Evolutionary conservation across 108 stramenopile species (phyloP), one percentile per base, ranked within the genome.

Genomic region (Cyclotella cryptica): DNA sequence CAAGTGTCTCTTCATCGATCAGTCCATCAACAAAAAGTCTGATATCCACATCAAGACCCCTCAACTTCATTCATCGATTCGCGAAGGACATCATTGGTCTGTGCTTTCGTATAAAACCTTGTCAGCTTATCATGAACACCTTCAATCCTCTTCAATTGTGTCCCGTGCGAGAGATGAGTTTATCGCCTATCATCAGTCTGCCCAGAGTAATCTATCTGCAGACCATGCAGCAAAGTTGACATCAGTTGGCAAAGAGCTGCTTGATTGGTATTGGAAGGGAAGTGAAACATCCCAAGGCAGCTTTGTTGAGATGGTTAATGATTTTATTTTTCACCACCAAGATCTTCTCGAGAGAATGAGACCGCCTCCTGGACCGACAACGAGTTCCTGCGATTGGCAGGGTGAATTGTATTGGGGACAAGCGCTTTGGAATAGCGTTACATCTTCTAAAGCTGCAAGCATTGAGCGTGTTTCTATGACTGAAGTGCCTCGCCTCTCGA

Each of bases 101-200:
- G 66, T 86, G 45, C 77, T 96, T 52, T 91, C 92, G 22, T 49
- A 54, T 64, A 40, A 65, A 9, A 49, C 72, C 24, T 77, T 96
- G 18, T 65, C 80, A n/a, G 74, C 74, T 26, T 92, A 81, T 69
- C 69, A 84, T 3, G 78, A 93, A 39, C 81, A 90, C 7, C 80
- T 92, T 39, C 81, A 88, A 71, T 89, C 93, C 11, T 89, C 93
- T n/a, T 85, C 89, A 13, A 83, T 96, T 30, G 85, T 96, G 14
- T 84, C 89, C 0, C 64, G 60, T 12, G 90, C 86, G 18, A 67
- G 89, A 57, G 81, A 90, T 40, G 72, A 72, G 30, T 96, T 91
- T 76, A 79, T 83, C 11, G 76, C 87, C 41, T 45, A 84, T 49
- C 29, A 84, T 18, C 51, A 65, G 19, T 71, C 65, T 22, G 66